Evolutionary conservation across 345 rosid species (phyloP).

Genomic region (Gossypium arboreum): DNA sequence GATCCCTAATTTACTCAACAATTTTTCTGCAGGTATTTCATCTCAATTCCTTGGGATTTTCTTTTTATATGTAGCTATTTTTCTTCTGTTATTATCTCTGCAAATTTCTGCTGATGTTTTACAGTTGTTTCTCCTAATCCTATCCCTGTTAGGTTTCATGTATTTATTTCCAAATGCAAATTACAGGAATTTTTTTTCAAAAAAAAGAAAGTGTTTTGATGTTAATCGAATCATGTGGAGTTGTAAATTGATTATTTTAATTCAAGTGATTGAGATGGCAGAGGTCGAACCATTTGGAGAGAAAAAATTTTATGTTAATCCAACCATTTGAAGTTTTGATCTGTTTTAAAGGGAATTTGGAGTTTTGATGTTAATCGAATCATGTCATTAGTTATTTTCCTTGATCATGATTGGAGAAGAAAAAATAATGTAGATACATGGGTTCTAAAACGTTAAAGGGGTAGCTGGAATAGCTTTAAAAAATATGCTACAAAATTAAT

Average conservation of each 20-base stretch:
- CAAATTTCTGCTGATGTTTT: not conserved
- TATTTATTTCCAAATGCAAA: not conserved
- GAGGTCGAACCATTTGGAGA: too few species aligned
- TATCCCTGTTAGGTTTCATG: not conserved
- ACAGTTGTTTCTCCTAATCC: not conserved
- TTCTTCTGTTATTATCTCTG: not conserved
- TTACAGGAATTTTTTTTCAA: not conserved
- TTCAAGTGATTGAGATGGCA: not conserved
- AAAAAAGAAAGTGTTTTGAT: not conserved
- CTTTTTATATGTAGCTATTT: not conserved
- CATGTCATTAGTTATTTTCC: not conserved
- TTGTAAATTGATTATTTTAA: not conserved
- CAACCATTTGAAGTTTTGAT: too few species aligned
- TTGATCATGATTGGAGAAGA: not conserved
- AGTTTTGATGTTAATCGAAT: not conserved
- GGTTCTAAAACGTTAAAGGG: not conserved
- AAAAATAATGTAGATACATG: not conserved
- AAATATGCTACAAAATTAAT: not conserved
- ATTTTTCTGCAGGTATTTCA: conserved; percentile 6
- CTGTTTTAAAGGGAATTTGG: too few species aligned
- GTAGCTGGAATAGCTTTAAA: not conserved
- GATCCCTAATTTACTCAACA: not conserved
- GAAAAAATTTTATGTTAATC: too few species aligned
- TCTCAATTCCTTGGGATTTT: not conserved
- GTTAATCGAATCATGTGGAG: not conserved